phyloP scores from a whole-genome alignment of 2,329 filamentous ascomycete species.

The Trichoderma sp. region DNA sequence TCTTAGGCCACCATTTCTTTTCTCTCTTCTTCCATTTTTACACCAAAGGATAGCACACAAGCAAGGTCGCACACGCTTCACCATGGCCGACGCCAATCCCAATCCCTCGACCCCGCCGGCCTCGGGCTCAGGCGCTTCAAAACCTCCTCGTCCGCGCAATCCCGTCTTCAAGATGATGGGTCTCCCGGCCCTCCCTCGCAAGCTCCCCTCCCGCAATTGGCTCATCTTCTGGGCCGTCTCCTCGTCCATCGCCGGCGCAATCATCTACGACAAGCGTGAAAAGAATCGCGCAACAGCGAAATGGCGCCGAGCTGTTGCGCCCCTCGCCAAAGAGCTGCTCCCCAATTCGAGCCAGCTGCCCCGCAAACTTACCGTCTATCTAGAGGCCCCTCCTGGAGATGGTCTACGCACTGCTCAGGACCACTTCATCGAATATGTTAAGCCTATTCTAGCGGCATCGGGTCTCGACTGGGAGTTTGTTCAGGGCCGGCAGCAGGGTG shows the following conservation, averaged over 20 bases:
- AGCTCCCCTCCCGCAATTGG: constrained; percentile 94
- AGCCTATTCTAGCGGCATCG: constrained; percentile 84
- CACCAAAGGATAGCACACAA: not conserved
- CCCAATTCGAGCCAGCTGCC: constrained; percentile 66
- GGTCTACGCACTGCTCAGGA: constrained; percentile 82
- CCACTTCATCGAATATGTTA: constrained; percentile 94
- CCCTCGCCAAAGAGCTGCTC: constrained; percentile 77
- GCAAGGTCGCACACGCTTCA: not conserved
- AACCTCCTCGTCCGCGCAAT: constrained; percentile 49
- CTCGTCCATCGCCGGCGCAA: constrained; percentile 71
- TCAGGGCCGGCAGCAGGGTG: constrained; percentile 88
- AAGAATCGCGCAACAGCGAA: constrained; percentile 81
- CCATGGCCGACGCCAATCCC: constrained; percentile 22
- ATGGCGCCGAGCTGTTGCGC: constrained; percentile 82
- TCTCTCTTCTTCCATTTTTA: not conserved
- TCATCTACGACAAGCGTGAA: constrained; percentile 90
- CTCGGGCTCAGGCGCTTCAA: constrained; percentile 1
- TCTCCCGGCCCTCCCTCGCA: constrained; percentile 76
- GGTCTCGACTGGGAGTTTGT: constrained; percentile 96
- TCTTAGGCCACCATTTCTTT: not conserved
- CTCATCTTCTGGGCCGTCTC: constrained; percentile 87
- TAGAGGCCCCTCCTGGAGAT: constrained; percentile 84
- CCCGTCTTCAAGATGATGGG: constrained; percentile 78
- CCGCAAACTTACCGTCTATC: constrained; percentile 79
- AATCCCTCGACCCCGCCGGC: constrained; percentile 17